Base-by-base conservation (phyloP, 768 basidiomycete species). In the Amanita pallidorosea region DNA sequence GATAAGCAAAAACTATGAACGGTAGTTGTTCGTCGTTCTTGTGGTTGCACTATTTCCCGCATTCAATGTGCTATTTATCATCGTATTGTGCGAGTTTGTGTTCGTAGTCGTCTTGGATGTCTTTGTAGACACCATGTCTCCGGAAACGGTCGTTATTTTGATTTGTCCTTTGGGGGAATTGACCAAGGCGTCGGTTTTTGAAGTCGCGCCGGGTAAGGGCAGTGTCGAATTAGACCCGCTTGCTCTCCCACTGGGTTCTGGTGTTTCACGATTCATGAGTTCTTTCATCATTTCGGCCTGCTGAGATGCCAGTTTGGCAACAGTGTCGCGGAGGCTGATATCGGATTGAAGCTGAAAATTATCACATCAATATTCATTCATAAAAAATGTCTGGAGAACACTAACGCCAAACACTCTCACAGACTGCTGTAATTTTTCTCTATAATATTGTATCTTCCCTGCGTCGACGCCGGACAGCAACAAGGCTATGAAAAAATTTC, bases 241-340 rank as follows among this genome's bases (percentile, higher is more conserved):
- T n/a, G 22, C n/a, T 4, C n/a, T 36, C 7, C 22, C 27, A 9
- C n/a, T 13, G 15, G 15, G 9, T 2, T 42, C 49, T n/a, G 25
- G n/a, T 31, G 43, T 18, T 1, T 48, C 42, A 9, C 42, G 7
- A 5, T 15, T 20, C 29, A 22, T 33, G 31, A 51, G 34, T 9
- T 45, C 50, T n/a, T 35, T 53, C 27, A 47, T 38, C 25, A 53
- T 46, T 13, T 53, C 52, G 25, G 25, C 45, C 29, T 53, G 52
- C 22, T 53, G 44, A 17, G 44, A 33, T 5, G 43, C 46, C 23
- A 53, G 20, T 15, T 44, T 46, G 13, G 44, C 22, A 11, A 47
- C 46, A 15, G 45, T 47, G 3, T 53, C 52, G 2, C 45, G 52
- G 23, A 53, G 34, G 18, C 45, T 47, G 31, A 53, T 53, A 22